Conservation (phyloP, 257 asterid genomes). For the Nicotiana obtusifolia region DNA sequence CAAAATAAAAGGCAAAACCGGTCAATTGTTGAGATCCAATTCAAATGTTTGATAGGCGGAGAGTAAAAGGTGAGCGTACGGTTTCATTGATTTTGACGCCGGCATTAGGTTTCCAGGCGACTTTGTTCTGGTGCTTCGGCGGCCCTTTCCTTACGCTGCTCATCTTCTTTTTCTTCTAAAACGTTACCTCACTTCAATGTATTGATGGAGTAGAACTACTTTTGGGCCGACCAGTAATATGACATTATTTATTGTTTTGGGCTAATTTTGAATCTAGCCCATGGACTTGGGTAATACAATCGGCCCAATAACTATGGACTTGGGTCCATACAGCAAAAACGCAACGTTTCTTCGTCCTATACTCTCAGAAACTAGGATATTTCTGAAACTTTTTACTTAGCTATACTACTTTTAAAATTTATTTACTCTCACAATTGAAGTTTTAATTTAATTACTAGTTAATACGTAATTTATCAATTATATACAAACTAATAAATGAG, state of each 20-base stretch:
- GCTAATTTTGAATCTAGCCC: neutral
- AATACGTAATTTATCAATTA: no score
- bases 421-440: no score
- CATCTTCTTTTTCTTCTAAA: constrained; percentile 22
- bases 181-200: neutral
- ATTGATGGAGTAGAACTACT: neutral
- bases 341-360: neutral
- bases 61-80: constrained; percentile 23
- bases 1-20: neutral
- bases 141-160: constrained; percentile 59
- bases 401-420: no score
- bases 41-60: neutral
- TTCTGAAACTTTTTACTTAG: no score
- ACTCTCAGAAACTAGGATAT: no score
- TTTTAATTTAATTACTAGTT: no score
- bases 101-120: constrained; percentile 77
- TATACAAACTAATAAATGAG: no score
- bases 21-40: neutral
- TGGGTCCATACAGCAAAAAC: neutral
- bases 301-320: neutral
- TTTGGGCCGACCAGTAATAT: neutral
- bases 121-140: constrained; percentile 77
- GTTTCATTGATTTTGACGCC: constrained; percentile 74
- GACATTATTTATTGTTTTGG: neutral
- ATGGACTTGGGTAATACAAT: neutral